These are phyloP conservation scores for Ocimum tenuiflorum DNA, from an alignment of 257 asterid species.

Conservation along the genomic window DNA sequence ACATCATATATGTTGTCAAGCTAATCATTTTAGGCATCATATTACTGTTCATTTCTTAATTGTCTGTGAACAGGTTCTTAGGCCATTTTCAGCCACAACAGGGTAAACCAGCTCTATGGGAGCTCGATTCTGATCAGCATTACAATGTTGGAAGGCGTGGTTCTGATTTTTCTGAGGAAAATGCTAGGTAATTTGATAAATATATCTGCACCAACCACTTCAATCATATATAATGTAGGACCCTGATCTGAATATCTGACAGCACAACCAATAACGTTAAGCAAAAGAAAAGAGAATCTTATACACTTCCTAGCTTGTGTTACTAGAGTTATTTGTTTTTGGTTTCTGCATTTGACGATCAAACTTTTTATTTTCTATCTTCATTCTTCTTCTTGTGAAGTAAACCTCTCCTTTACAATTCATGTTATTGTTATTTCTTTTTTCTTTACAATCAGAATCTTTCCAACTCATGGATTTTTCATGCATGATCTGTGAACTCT, in stretches of 20 bases:
- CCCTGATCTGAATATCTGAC: background rate
- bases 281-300: background rate
- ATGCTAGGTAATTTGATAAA: constrained; percentile 42
- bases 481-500: background rate
- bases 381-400: background rate
- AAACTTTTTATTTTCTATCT: background rate
- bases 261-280: background rate
- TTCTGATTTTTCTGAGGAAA: constrained; percentile 42
- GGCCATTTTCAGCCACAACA: constrained; percentile 91
- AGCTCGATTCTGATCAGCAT: constrained; percentile 80
- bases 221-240: background rate
- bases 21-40: background rate
- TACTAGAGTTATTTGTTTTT: background rate
- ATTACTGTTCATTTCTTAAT: background rate
- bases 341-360: background rate
- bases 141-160: constrained; percentile 53
- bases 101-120: constrained; percentile 87
- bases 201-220: background rate
- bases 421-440: background rate
- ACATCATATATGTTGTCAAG: background rate
- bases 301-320: background rate
- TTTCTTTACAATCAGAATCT: background rate
- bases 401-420: background rate
- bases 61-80: constrained; percentile 57
- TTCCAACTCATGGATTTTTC: background rate